Base-by-base conservation (phyloP, 768 basidiomycete genomes). In the Lactarius trivialis region DNA sequence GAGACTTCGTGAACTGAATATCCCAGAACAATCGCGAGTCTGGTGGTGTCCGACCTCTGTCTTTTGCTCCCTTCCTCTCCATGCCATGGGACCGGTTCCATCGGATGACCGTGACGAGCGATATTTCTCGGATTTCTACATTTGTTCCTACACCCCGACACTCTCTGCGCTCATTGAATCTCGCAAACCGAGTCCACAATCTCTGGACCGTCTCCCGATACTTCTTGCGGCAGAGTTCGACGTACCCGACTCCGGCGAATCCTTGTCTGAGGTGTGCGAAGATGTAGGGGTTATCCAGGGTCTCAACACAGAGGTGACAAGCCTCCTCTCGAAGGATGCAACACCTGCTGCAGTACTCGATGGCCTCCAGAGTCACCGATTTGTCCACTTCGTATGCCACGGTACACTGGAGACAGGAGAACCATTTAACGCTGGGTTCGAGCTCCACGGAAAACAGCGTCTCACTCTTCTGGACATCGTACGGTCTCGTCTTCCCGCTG, bases 41-140 rank as follows among this genome's bases (percentile, higher is more conserved):
- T 60, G 64, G 63, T 67, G 65, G 65, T 67, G 64, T 26, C 53
- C 65, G 1, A 66, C 65, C 7, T 61, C 60, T 3, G 54, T 41
- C 0, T 61, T 61, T 41, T 61, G 48, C 12, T 50, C 55, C 2
- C 60, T 61, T 39, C 60, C 60, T 15, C 60, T 61, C 17, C 55
- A 61, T 19, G 60, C 60, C 0, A 61, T 61, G 45, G 60, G 55
- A 7, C 60, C 54, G 8, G 49, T 65, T 26, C 33, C 17, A 11
- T 53, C 37, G 2, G 32, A 54, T 21, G 63, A 24, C 19, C 7
- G 21, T 4, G 7, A 21, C 8, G 21, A 50, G 9, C 54, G n/a
- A 7, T 43, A 60, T 37, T 50, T 61, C 32, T 56, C 60, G 17
- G 48, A 67, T 9, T 7, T 61, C 3, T 63, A 55, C 55, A 55